Conservation (phyloP, 2,329 filamentous ascomycete genomes). For the Colletotrichum lini region DNA sequence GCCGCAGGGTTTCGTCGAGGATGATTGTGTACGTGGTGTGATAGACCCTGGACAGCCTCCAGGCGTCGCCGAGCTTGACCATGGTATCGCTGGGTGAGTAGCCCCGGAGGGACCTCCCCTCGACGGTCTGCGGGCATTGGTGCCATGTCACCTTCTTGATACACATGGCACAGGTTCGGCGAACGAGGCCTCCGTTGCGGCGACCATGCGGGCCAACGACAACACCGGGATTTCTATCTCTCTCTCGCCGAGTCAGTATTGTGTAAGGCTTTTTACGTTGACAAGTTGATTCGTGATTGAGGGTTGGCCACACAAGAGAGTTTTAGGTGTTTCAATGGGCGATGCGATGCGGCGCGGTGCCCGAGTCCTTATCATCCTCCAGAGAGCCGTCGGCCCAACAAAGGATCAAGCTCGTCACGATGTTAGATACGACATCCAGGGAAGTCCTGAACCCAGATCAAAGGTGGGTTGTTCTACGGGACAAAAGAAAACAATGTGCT, state of each 20-base stretch:
- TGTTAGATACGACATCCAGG: neutral
- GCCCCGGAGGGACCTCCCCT: neutral
- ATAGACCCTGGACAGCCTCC: neutral
- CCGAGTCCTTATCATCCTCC: neutral
- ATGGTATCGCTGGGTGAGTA: neutral
- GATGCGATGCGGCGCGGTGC: neutral
- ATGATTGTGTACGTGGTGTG: neutral
- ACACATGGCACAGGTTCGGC: neutral
- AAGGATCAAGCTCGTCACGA: neutral
- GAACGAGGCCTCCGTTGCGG: neutral
- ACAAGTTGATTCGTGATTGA: neutral
- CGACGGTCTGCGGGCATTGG: constrained; percentile 7
- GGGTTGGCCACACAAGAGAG: neutral
- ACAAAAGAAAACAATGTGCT: neutral
- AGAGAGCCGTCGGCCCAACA: neutral
- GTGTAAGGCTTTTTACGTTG: neutral
- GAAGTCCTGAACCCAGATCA: neutral
- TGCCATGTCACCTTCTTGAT: constrained; percentile 8
- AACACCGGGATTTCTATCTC: neutral
- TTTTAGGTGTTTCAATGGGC: neutral
- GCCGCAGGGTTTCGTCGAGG: neutral
- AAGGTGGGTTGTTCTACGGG: neutral
- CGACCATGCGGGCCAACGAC: neutral
- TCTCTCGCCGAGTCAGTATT: neutral
- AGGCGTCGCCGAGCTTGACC: constrained; percentile 10